A percentile compares a stretch with the other conserved stretches of the same genome.
Evolutionary conservation across 331 rosid species (phyloP).

Genomic region (Dryas integrifolia): DNA sequence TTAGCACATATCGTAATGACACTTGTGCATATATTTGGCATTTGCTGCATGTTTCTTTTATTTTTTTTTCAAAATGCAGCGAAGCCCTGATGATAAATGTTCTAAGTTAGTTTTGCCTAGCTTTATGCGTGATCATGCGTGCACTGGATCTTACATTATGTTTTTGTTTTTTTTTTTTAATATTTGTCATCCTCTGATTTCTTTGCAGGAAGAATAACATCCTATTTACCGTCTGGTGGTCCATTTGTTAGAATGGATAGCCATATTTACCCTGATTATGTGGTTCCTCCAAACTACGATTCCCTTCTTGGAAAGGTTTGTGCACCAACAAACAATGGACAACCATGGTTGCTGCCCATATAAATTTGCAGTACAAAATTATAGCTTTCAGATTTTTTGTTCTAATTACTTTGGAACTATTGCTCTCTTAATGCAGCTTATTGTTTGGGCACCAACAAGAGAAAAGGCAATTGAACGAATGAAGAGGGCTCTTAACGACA

Average conservation of each 20-base stretch:
- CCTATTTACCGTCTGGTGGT: slow-evolving; percentile 95
- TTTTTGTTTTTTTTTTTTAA: background rate
- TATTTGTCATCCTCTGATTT: slow-evolving; percentile 10
- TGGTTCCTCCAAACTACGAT: slow-evolving; percentile 97
- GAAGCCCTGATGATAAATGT: background rate
- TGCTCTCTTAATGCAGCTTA: slow-evolving; percentile 52
- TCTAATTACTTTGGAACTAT: background rate
- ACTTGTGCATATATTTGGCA: background rate
- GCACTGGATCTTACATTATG: background rate
- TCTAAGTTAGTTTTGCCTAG: background rate
- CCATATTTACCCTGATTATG: slow-evolving; percentile 90
- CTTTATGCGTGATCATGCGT: background rate
- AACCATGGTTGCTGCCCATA: background rate
- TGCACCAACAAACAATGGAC: background rate
- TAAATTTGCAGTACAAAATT: background rate
- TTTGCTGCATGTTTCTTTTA: background rate
- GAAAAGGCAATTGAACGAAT: slow-evolving; percentile 96
- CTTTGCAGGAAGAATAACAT: slow-evolving; percentile 86
- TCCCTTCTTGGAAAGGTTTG: slow-evolving; percentile 98
- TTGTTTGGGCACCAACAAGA: slow-evolving; percentile 99
- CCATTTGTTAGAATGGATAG: slow-evolving; percentile 99
- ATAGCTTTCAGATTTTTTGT: background rate
- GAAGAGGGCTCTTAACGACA: slow-evolving; percentile 70
- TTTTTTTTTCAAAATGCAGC: background rate
- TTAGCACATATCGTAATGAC: background rate